These are phyloP conservation scores for Plasmodium vivax DNA, from an alignment of 169 alveolate genomes.

Conservation along the genomic window DNA sequence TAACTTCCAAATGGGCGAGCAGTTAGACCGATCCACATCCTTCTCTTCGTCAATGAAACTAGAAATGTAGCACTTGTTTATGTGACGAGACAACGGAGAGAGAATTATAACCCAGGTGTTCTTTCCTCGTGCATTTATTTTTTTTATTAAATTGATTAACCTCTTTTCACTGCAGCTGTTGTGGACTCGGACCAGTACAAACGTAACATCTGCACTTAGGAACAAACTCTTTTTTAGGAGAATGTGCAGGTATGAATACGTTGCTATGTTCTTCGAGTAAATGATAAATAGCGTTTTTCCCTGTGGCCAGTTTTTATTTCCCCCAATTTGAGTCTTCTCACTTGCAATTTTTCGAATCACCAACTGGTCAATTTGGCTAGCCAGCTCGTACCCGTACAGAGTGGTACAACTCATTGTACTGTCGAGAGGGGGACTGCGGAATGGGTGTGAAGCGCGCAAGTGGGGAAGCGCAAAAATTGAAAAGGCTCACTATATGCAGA, in stretches of 20 bases:
- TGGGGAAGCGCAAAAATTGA: not conserved
- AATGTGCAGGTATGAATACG: constrained; percentile 45
- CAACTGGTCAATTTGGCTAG: constrained; percentile 28
- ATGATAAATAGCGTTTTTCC: constrained; percentile 23
- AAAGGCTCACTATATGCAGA: not conserved
- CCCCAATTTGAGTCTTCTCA: not conserved
- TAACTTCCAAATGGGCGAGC: constrained; percentile 1
- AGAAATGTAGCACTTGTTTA: constrained; percentile 51
- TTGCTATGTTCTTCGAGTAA: constrained; percentile 28
- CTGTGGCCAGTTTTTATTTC: not conserved
- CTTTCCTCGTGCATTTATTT: constrained; percentile 5
- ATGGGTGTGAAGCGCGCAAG: not conserved
- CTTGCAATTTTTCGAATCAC: constrained; percentile 11
- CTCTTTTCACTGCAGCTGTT: not conserved
- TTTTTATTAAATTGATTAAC: constrained; percentile 31
- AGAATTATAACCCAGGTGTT: constrained; percentile 6
- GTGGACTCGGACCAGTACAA: constrained; percentile 28
- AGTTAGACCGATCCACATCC: constrained; percentile 42
- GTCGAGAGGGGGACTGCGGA: not conserved
- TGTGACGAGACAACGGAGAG: constrained; percentile 55
- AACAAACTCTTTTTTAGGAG: constrained; percentile 39
- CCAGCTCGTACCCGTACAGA: constrained; percentile 16
- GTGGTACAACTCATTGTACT: constrained; percentile 6
- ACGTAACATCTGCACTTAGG: constrained; percentile 18
- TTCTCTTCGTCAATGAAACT: constrained; percentile 23